Evolutionary conservation across 2,329 filamentous ascomycete species (phyloP), one percentile per base, ranked within the genome.

Genomic region (Chaetoscypha palmicola): DNA sequence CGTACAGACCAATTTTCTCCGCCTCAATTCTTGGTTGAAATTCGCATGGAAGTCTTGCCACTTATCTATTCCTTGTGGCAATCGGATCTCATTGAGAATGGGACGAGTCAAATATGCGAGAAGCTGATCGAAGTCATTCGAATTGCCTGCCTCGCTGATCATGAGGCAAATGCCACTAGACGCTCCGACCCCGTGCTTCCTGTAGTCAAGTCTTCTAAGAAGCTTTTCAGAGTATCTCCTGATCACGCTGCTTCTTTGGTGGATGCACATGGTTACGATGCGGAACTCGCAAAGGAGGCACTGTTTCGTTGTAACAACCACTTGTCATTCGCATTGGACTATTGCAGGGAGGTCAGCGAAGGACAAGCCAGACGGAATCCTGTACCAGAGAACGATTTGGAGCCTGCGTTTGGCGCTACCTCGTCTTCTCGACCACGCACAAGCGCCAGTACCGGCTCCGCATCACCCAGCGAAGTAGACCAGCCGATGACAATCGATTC

Each of bases 121-220:
- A 83, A 80, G 42, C 70, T 95, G 11, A 79, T 97, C 47, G 85
- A 89, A 23, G 91, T 95, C 36, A 70, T 98, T 45, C 86, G 86
- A 55, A 78, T 78, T 4, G 81, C 94, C 12, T 75, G 89, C 9
- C 75, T 80, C 46, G 84, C 78, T n/a, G 88, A 95, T 43, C 73
- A 77, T 44, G 92, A 98, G 62, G 65, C 70, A 7, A 73, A 72
- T 47, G 84, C 78, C 14, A 74, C 72, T 59, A 81, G 70, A 58
- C 79, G 73, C 45, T 65, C 71, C 8, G 83, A 88, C 38, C 77
- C 79, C 41, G 63, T 64, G 23, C 66, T 71, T 30, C 63, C 68
- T 4, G 58, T 66, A 26, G 67, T 67, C 10, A 58, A 57, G 33
- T 21, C 32, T n/a, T 16, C 40, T 5, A 54, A 40, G 40, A 76